Conservation (phyloP, 306 rosid genomes). For the Citrullus amarus region DNA sequence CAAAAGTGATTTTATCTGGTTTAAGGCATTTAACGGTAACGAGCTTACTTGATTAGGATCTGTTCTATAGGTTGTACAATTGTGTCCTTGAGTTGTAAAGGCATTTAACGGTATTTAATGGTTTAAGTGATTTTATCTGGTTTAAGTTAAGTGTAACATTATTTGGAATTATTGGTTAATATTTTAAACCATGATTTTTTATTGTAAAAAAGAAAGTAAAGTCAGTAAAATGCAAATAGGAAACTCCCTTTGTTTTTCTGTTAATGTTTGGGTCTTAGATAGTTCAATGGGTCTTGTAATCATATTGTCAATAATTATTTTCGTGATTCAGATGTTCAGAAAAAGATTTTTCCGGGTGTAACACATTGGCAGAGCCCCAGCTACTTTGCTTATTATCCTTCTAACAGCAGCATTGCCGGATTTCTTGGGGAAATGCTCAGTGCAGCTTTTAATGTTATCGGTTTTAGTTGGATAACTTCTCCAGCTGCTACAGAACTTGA, state of each 20-base stretch:
- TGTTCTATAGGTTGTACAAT: too few relatives aligned
- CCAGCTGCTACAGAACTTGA: conserved; percentile 99
- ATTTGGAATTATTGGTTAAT: not conserved
- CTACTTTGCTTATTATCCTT: conserved; percentile 82
- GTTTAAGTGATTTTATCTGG: not conserved
- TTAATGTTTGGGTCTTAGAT: not conserved
- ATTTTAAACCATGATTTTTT: not conserved
- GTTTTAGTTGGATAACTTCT: conserved; percentile 92
- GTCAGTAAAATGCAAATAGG: not conserved
- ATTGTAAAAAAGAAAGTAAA: not conserved
- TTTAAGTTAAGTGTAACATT: not conserved
- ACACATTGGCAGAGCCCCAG: conserved; percentile 99
- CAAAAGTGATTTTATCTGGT: not conserved
- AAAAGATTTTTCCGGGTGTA: conserved; percentile 85
- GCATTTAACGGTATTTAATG: not conserved
- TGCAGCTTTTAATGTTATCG: conserved; percentile 80
- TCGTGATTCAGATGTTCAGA: conserved; percentile 51
- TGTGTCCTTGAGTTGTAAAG: not conserved
- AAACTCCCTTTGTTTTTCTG: not conserved
- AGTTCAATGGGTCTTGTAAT: not conserved
- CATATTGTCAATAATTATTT: not conserved
- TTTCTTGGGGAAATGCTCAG: conserved; percentile 95
- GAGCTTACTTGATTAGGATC: too few relatives aligned
- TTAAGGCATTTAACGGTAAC: not conserved
- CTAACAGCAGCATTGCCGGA: conserved; percentile 90